Evolutionary conservation across 2,329 filamentous ascomycete species (phyloP).

Genomic region (Metarhizium rileyi): DNA sequence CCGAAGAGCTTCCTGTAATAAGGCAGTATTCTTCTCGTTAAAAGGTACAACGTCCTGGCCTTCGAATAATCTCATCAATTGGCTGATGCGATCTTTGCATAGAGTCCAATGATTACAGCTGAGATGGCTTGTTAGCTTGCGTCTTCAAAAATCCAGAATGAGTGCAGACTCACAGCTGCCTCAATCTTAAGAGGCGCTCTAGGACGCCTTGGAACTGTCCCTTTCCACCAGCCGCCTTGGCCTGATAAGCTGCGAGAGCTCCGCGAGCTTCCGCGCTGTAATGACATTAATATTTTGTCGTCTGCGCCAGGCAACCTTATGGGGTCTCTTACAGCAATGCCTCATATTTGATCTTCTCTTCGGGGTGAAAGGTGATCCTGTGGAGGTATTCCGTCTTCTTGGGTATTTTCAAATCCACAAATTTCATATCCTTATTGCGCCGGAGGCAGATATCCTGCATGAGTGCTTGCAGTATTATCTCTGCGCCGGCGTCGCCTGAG

Average conservation of each 20-base stretch:
- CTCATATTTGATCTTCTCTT: slow-evolving; percentile 71
- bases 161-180: slow-evolving; percentile 51
- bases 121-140: background rate
- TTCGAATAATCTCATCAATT: slow-evolving; percentile 61
- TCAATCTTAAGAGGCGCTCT: slow-evolving; percentile 70
- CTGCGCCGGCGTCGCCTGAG: slow-evolving; percentile 44
- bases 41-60: slow-evolving; percentile 57
- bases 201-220: slow-evolving; percentile 65
- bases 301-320: background rate
- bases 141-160: background rate
- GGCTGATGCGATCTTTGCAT: slow-evolving; percentile 62
- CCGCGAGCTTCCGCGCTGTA: slow-evolving; percentile 62
- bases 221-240: slow-evolving; percentile 30
- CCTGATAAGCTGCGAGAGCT: slow-evolving; percentile 51
- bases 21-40: slow-evolving; percentile 59
- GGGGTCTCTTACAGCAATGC: slow-evolving; percentile 48
- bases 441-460: slow-evolving; percentile 76
- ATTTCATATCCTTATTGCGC: slow-evolving; percentile 79
- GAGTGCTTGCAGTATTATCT: slow-evolving; percentile 59
- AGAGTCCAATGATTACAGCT: slow-evolving; percentile 82
- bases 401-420: slow-evolving; percentile 72
- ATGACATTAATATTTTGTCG: slow-evolving; percentile 13
- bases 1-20: slow-evolving; percentile 66
- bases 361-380: slow-evolving; percentile 59
- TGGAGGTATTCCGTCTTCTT: slow-evolving; percentile 70